A percentile compares a stretch with the other conserved stretches of the same genome.
phyloP scores from a whole-genome alignment of 768 basidiomycete species.

The Agrocybe praecox region DNA sequence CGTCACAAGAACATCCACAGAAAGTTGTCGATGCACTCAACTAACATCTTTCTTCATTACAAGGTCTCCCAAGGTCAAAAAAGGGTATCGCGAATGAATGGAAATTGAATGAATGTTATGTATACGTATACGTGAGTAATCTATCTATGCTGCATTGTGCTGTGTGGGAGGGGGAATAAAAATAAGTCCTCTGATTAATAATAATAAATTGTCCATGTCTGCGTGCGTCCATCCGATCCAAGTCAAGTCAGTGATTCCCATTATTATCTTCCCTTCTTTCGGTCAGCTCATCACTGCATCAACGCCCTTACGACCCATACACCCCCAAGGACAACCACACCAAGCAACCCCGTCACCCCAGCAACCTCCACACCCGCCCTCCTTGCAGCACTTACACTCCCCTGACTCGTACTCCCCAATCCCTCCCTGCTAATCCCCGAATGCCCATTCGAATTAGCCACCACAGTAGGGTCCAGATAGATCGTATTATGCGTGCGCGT shows the following conservation, averaged over 20 bases:
- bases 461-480: slow-evolving; percentile 49
- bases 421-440: slow-evolving; percentile 18
- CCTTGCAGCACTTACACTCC: slow-evolving; percentile 2
- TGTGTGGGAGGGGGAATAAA: no score
- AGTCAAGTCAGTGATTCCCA: background rate
- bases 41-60: no score
- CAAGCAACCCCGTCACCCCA: background rate
- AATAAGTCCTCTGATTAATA: no score
- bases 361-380: background rate
- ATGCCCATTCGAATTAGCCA: slow-evolving; percentile 56
- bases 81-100: no score
- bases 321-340: background rate
- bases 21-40: no score
- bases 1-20: no score
- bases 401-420: slow-evolving; percentile 5
- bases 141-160: no score
- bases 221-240: background rate
- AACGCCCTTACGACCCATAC: background rate
- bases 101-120: no score
- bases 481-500: slow-evolving; percentile 55
- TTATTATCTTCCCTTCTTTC: background rate
- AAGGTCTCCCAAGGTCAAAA: no score
- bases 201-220: no score
- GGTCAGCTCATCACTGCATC: background rate
- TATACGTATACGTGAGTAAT: no score